These are phyloP conservation scores for Yarrowia sp. DNA, from an alignment of 805 yeast genomes.

Conservation along the genomic window DNA sequence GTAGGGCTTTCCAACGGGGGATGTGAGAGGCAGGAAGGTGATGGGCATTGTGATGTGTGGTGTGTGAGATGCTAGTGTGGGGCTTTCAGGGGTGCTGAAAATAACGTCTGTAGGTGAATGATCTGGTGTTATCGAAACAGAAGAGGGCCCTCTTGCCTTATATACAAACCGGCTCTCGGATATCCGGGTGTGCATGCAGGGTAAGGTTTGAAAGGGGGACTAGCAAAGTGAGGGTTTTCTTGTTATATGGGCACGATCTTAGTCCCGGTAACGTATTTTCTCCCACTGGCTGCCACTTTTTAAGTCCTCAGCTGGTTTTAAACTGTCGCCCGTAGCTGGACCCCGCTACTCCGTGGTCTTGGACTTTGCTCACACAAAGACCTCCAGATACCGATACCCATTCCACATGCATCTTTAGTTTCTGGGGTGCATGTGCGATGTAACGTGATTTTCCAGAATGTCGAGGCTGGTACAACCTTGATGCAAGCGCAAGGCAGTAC, in stretches of 20 bases:
- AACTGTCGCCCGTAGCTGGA: too few relatives aligned
- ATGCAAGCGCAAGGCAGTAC: too few relatives aligned
- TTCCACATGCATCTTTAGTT: background rate
- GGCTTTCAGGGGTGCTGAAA: too few relatives aligned
- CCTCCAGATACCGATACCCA: too few relatives aligned
- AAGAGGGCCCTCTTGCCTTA: background rate
- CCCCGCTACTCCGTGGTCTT: too few relatives aligned
- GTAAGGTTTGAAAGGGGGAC: constrained; percentile 7
- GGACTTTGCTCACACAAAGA: too few relatives aligned
- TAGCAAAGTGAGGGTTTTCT: constrained; percentile 6
- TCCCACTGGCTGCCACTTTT: too few relatives aligned
- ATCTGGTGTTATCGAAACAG: too few relatives aligned
- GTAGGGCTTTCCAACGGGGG: constrained; percentile 4
- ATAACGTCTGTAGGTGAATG: too few relatives aligned
- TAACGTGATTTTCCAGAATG: background rate
- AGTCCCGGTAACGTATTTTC: too few relatives aligned
- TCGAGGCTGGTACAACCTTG: background rate
- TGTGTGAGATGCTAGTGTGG: background rate
- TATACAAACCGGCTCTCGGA: background rate
- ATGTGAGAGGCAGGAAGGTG: constrained; percentile 14
- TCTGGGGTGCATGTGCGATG: constrained; percentile 6
- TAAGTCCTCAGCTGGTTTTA: too few relatives aligned
- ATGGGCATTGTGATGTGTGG: background rate
- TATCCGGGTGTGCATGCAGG: background rate
- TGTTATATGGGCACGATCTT: too few relatives aligned